phyloP scores from a whole-genome alignment of 495 filamentous ascomycete genomes.

The Penicillium nucicola region DNA sequence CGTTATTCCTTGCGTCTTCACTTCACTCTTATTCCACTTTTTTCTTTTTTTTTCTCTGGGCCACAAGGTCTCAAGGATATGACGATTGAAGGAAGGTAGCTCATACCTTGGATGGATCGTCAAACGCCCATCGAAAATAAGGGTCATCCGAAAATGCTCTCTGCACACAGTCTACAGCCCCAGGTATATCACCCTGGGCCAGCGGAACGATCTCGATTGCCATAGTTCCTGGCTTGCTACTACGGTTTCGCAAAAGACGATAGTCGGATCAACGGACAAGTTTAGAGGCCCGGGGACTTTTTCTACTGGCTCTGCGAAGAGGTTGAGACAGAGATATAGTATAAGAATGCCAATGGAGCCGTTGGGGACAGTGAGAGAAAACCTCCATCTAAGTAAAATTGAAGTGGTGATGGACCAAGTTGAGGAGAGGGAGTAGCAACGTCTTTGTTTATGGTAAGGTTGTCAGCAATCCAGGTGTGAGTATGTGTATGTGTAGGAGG shows the following conservation, averaged over 20 bases:
- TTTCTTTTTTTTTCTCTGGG: neutral
- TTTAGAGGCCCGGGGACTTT: conserved; percentile 23
- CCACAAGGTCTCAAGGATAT: neutral
- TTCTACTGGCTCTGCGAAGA: conserved; percentile 34
- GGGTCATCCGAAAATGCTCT: conserved; percentile 64
- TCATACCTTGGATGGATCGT: conserved; percentile 49
- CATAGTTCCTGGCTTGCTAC: conserved; percentile 38
- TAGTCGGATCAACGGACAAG: conserved; percentile 14
- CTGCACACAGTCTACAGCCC: conserved; percentile 55
- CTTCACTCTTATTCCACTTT: neutral
- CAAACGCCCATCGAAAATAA: conserved; percentile 61
- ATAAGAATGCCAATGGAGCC: conserved; percentile 35
- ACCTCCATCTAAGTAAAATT: conserved; percentile 36
- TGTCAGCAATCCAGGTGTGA: neutral
- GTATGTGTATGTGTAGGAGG: neutral
- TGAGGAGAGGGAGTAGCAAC: conserved; percentile 1
- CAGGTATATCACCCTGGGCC: conserved; percentile 56
- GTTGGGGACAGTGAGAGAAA: conserved; percentile 32
- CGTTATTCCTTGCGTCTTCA: conserved; percentile 1
- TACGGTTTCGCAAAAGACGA: conserved; percentile 15
- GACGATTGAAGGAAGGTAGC: neutral
- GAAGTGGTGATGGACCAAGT: conserved; percentile 15
- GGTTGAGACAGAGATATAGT: conserved; percentile 39
- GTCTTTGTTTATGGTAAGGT: conserved; percentile 3
- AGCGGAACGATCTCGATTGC: conserved; percentile 54